Base-by-base conservation (phyloP, 208 protist genomes). In the Herpetomonas muscarum region DNA sequence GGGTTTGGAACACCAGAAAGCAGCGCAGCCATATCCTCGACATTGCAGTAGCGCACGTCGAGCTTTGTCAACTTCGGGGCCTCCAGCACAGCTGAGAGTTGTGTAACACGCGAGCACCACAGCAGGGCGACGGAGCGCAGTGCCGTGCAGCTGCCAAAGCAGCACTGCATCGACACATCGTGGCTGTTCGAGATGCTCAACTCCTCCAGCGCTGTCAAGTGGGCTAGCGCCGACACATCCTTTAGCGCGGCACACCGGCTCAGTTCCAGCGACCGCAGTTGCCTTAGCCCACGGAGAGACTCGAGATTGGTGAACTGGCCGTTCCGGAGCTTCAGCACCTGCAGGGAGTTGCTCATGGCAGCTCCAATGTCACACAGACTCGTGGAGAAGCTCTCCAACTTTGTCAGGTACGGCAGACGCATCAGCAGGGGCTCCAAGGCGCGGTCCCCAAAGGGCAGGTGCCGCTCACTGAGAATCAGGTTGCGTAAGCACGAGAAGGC, bases 401-500 rank as follows among this genome's bases (percentile, higher is more conserved):
- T 54, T 36, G 55, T 52, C n/a, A 67, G 51, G 45, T 34, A 34
- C 1, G 61, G 42, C 19, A 67, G 34, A 31, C 37, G 52, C 32
- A 26, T 36, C 5, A 67, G 34, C 10, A 67, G 53, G 7, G 28
- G 25, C n/a, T 54, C 3, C 1, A 37, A 50, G 25, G 39, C 39
- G n/a, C 22, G 28, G 10, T 53, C 37, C 30, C 53, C 53, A 15
- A 39, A 15, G 34, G 34, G 34, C 46, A 44, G 28, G 3, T 26
- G 45, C 7, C 52, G 55, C 5, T 19, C 24, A 26, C 52, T 55
- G 6, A 60, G 21, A 28, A 55, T 60, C 22, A 67, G 53, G 2
- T 42, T 60, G 36, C 61, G 53, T 31, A 67, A 46, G 29, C 61
- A 67, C 6, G 61, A 67, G 12, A 55, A 28, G 45, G 45, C 53